Evolutionary conservation across 257 asterid genomes (phyloP), one percentile per base, ranked within the genome.

Genomic region (Ophiorrhiza pumila): DNA sequence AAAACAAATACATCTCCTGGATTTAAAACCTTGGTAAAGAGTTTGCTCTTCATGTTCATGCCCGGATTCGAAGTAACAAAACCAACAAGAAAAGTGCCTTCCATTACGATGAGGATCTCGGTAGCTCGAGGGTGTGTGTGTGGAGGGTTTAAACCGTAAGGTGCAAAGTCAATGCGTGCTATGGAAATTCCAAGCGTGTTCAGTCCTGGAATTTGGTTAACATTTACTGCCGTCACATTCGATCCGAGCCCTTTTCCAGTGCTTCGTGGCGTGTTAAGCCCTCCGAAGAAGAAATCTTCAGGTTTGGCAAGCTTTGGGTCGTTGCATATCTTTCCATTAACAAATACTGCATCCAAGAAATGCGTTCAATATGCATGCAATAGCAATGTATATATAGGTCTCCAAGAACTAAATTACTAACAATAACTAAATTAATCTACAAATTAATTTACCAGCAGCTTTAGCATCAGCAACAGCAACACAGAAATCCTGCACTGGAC

Each of bases 171-270:
- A 0, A 71, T 58, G 12, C 76, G 76, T 2, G 41, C 76, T 9
- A 71, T 2, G n/a, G 76, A 71, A 15, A 59, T 71, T 8, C 76
- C 76, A 43, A 71, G 76, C 2, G 76, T 71, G 55, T 71, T 71
- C 20, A 46, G 20, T 46, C 52, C 52, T 5, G 52, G 52, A 1
- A 46, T 46, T 46, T 46, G 18, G 52, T 46, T 13, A 11, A 13
- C 76, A 35, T 71, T 71, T 29, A 71, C 76, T 8, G 60, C 34
- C 0, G 60, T 59, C 17, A 71, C 76, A 5, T 12, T 23, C 5
- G 68, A 58, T 71, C 76, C 60, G 0, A 14, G 68, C 7, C 25
- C 42, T 39, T 71, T 71, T 27, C 56, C 41, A 15, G 53, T 39
- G 63, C 39, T 71, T 29, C 76, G 59, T 15, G 60, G 76, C 46